phyloP scores from a whole-genome alignment of 2,329 filamentous ascomycete species.

The Endocalyx cinctus region DNA sequence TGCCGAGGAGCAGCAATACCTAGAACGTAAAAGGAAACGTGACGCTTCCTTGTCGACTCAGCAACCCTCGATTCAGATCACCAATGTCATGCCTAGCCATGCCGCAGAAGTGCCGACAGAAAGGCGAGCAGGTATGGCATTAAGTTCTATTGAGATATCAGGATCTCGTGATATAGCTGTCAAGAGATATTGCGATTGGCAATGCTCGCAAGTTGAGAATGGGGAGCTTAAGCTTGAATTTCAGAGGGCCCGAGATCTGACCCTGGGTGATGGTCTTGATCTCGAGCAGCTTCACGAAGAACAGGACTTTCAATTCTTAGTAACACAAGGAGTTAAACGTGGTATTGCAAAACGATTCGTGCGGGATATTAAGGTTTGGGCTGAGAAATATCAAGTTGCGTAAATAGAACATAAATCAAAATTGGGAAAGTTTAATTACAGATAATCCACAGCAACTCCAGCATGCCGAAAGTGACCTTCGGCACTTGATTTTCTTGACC shows the following conservation, averaged over 20 bases:
- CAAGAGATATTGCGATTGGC: too few relatives aligned
- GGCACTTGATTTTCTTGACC: conserved; percentile 13
- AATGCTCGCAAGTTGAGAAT: too few relatives aligned
- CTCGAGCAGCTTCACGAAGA: conserved; percentile 25
- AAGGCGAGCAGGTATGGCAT: too few relatives aligned
- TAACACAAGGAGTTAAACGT: conserved; percentile 22
- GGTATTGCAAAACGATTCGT: conserved; percentile 25
- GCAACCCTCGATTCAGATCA: background rate
- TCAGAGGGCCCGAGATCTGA: too few relatives aligned
- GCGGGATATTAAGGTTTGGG: conserved; percentile 22
- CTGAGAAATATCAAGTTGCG: conserved; percentile 5
- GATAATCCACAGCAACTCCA: conserved; percentile 15
- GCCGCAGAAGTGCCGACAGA: too few relatives aligned
- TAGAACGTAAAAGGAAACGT: conserved; percentile 3
- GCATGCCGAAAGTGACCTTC: conserved; percentile 17
- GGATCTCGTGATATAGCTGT: too few relatives aligned
- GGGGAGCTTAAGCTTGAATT: too few relatives aligned
- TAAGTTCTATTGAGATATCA: too few relatives aligned
- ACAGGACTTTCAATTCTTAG: conserved; percentile 25
- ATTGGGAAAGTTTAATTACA: too few relatives aligned
- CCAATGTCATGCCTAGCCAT: conserved; percentile 2
- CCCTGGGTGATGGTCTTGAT: conserved; percentile 16
- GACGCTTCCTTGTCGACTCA: background rate
- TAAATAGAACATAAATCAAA: too few relatives aligned
- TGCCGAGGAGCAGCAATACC: background rate